Percentiles rank a stretch among this genome's conserved stretches.
These are phyloP conservation scores for Terana coerulea DNA, from an alignment of 768 basidiomycete species.

Conservation along the genomic window DNA sequence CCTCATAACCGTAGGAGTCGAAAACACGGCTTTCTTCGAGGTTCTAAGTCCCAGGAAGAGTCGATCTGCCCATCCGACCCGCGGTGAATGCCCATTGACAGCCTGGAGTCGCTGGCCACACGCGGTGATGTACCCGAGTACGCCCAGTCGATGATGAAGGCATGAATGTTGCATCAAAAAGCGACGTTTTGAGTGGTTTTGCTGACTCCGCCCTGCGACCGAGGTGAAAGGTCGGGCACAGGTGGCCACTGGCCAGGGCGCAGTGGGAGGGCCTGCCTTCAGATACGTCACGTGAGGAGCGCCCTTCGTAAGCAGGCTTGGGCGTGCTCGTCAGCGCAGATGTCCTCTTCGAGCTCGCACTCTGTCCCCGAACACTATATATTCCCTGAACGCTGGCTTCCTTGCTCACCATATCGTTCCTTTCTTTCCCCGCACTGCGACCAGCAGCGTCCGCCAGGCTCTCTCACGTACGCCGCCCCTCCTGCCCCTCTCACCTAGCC, in stretches of 20 bases:
- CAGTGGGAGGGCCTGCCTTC: not conserved
- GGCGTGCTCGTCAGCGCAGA: not conserved
- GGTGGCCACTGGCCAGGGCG: not conserved
- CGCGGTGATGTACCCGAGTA: too few species aligned
- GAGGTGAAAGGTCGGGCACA: not conserved
- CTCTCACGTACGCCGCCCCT: conserved; percentile 9
- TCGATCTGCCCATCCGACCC: too few species aligned
- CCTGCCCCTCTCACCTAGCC: not conserved
- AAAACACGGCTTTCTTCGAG: too few species aligned
- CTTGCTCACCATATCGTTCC: conserved; percentile 3
- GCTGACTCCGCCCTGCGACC: too few species aligned
- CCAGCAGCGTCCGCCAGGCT: conserved; percentile 7
- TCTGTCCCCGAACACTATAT: not conserved
- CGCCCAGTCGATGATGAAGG: too few species aligned
- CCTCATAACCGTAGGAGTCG: too few species aligned
- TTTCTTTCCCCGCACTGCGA: conserved; percentile 1
- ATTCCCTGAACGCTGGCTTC: conserved; percentile 5
- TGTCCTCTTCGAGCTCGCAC: not conserved
- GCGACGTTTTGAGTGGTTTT: too few species aligned
- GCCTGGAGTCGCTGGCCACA: too few species aligned
- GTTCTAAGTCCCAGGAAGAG: too few species aligned
- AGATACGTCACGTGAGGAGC: not conserved
- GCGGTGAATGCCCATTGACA: too few species aligned
- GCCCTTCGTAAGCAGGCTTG: not conserved
- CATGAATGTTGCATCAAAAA: too few species aligned